Conservation (phyloP, 1,284 basidiomycete species). For the Ganoderma boninense region DNA sequence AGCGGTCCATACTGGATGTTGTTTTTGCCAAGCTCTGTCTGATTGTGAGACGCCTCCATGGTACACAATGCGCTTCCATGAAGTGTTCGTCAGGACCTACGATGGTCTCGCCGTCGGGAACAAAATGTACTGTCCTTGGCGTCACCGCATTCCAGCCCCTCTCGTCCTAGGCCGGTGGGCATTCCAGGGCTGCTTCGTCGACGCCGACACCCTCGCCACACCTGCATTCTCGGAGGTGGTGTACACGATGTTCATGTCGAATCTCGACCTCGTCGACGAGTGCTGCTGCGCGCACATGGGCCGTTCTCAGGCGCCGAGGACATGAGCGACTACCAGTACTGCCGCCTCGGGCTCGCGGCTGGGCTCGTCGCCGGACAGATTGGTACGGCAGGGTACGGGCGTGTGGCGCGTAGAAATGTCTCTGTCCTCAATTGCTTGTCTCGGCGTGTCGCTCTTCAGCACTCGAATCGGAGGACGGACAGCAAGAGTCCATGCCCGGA, state of each 20-base stretch:
- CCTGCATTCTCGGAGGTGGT: constrained; percentile 19
- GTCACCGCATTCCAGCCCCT: too few relatives aligned
- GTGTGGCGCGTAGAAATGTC: constrained; percentile 80
- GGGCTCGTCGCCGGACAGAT: constrained; percentile 17
- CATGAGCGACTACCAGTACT: constrained; percentile 25
- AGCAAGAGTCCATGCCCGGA: not conserved
- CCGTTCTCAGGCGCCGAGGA: constrained; percentile 23
- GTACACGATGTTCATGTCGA: constrained; percentile 21
- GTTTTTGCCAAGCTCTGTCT: too few relatives aligned
- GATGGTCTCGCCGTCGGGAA: too few relatives aligned
- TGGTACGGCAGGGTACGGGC: constrained; percentile 46
- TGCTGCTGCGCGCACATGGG: constrained; percentile 25
- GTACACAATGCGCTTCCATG: not conserved
- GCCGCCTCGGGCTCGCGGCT: constrained; percentile 6
- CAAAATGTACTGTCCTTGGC: too few relatives aligned
- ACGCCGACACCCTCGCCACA: constrained; percentile 17
- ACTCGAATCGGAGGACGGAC: not conserved
- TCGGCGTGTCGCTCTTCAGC: constrained; percentile 38
- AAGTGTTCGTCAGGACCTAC: too few relatives aligned
- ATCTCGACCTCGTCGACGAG: constrained; percentile 22
- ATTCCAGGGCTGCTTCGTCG: constrained; percentile 24
- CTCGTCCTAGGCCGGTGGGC: constrained; percentile 17
- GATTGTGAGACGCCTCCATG: not conserved
- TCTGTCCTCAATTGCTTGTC: constrained; percentile 60
- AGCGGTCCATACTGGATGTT: too few relatives aligned